Evolutionary conservation across 2,329 filamentous ascomycete species (phyloP).

Genomic region (Beauveria medogensis): DNA sequence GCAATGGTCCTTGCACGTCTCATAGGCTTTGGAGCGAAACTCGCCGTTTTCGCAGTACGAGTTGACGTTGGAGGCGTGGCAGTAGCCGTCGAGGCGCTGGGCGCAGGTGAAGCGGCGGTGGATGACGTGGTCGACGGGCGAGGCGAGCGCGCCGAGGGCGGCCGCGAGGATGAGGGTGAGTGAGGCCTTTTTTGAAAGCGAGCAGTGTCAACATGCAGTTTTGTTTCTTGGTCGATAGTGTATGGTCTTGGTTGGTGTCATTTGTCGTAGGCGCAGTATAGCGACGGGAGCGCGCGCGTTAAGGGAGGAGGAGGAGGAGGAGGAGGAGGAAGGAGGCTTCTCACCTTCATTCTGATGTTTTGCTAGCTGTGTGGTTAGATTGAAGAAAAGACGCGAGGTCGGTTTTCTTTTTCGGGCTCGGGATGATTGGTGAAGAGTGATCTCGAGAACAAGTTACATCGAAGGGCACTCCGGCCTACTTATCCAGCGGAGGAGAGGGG

Average conservation of each 20-base stretch:
- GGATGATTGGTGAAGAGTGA: neutral
- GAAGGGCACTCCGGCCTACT: neutral
- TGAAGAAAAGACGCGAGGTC: neutral
- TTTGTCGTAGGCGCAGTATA: too few species aligned
- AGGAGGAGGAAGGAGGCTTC: neutral
- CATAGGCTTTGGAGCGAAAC: slow-evolving; percentile 14
- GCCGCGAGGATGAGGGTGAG: slow-evolving; percentile 2
- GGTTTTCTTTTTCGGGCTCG: neutral
- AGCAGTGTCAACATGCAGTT: neutral
- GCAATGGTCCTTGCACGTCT: slow-evolving; percentile 12
- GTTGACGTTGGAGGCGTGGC: slow-evolving; percentile 17
- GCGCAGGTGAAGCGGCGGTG: slow-evolving; percentile 14
- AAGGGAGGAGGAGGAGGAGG: too few species aligned
- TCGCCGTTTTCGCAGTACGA: slow-evolving; percentile 13
- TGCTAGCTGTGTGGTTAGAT: neutral
- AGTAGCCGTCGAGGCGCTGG: slow-evolving; percentile 13
- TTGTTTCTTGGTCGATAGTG: neutral
- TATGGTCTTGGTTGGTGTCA: neutral
- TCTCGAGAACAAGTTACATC: too few species aligned
- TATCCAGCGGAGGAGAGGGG: neutral
- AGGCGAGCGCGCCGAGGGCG: slow-evolving; percentile 1
- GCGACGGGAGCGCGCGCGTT: too few species aligned
- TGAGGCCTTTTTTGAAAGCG: neutral
- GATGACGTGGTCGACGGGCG: slow-evolving; percentile 11
- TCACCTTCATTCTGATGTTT: slow-evolving; percentile 8